Percentiles rank a stretch among this genome's conserved stretches.
Evolutionary conservation across 225 moss, liverwort and hornwort genomes (phyloP).

Genomic region (Physcomitrellopsis africana): DNA sequence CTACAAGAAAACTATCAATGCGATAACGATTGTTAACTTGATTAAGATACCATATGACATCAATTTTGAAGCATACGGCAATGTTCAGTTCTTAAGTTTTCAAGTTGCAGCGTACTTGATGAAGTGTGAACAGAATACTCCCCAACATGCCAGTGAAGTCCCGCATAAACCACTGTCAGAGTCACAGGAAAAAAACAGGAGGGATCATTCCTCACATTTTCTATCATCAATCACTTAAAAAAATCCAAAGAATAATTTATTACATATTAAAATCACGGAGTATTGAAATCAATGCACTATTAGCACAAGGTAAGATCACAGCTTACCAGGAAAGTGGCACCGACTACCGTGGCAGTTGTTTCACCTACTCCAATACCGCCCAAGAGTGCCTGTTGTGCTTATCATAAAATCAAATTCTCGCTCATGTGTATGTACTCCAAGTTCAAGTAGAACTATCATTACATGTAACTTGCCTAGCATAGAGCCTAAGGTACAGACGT

Average conservation of each 20-base stretch:
- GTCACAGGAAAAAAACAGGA: slow-evolving; percentile 6
- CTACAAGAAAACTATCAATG: slow-evolving; percentile 20
- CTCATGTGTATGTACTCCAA: slow-evolving; percentile 28
- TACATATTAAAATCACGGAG: not conserved
- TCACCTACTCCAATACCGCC: slow-evolving; percentile 97
- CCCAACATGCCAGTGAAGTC: slow-evolving; percentile 99
- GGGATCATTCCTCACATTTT: slow-evolving; percentile 1
- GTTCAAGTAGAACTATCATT: slow-evolving; percentile 27
- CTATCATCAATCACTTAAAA: not conserved
- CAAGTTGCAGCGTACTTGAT: slow-evolving; percentile 63
- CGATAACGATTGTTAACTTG: slow-evolving; percentile 1
- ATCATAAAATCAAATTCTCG: slow-evolving; percentile 38
- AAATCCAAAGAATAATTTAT: too few species aligned
- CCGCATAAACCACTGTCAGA: slow-evolving; percentile 92
- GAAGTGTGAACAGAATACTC: slow-evolving; percentile 91
- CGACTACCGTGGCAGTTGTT: slow-evolving; percentile 95
- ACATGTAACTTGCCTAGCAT: slow-evolving; percentile 13
- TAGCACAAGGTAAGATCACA: not conserved
- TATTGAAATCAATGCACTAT: not conserved
- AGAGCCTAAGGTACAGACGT: slow-evolving; percentile 18
- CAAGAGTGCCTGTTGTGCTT: slow-evolving; percentile 76
- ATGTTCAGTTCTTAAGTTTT: slow-evolving; percentile 23
- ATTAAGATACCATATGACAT: slow-evolving; percentile 5
- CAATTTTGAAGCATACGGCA: slow-evolving; percentile 28
- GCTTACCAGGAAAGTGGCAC: slow-evolving; percentile 94